These are phyloP conservation scores for Drechslerella dactyloides DNA, from an alignment of 2,329 filamentous ascomycete genomes.

Conservation along the genomic window DNA sequence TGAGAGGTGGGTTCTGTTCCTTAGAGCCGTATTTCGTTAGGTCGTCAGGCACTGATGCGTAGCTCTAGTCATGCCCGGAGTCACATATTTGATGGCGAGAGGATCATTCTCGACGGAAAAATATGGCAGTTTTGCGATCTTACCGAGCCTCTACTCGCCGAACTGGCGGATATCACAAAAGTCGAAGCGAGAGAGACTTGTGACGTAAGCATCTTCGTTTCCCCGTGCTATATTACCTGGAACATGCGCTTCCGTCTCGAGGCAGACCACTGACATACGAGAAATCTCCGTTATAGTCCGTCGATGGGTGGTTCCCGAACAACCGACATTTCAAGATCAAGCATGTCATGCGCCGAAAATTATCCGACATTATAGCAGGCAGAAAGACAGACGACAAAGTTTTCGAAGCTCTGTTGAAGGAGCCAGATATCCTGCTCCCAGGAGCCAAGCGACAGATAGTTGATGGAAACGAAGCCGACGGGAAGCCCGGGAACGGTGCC, in stretches of 20 bases:
- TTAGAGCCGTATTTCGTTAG: not conserved
- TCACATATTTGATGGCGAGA: slow-evolving; percentile 38
- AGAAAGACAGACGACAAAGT: slow-evolving; percentile 62
- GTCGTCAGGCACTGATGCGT: not conserved
- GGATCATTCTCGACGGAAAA: slow-evolving; percentile 71
- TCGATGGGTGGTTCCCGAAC: slow-evolving; percentile 82
- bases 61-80: slow-evolving; percentile 25
- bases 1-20: slow-evolving; percentile 17
- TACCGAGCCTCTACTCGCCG: slow-evolving; percentile 74
- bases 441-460: slow-evolving; percentile 51
- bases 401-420: slow-evolving; percentile 60
- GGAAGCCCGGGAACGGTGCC: slow-evolving; percentile 43
- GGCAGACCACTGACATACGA: not conserved
- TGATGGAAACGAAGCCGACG: slow-evolving; percentile 52
- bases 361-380: slow-evolving; percentile 62
- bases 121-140: slow-evolving; percentile 96
- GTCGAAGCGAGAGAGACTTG: slow-evolving; percentile 57
- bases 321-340: slow-evolving; percentile 83
- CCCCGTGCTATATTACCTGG: slow-evolving; percentile 62
- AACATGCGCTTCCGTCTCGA: not conserved
- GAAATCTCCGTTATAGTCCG: slow-evolving; percentile 14
- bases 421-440: slow-evolving; percentile 58
- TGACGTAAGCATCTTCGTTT: slow-evolving; percentile 46
- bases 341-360: slow-evolving; percentile 85
- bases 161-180: slow-evolving; percentile 70